Evolutionary conservation across 805 yeast species (phyloP).

Genomic region (Limtongozyma cylindracea): DNA sequence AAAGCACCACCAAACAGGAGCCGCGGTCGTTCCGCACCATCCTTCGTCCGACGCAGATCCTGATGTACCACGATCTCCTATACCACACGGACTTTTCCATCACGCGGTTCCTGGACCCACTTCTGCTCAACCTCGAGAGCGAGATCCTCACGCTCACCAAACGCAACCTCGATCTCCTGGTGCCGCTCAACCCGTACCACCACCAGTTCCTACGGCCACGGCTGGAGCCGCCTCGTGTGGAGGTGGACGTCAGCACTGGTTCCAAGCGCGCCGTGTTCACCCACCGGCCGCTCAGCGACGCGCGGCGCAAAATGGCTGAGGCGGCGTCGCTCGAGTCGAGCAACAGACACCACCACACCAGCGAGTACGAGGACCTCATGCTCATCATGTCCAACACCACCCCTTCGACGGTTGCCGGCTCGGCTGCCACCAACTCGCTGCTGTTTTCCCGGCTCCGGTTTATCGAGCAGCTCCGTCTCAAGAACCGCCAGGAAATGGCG

Average conservation of each 20-base stretch:
- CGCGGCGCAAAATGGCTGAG: no score
- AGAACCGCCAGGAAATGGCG: slow-evolving; percentile 16
- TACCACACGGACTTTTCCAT: slow-evolving; percentile 60
- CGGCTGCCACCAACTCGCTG: slow-evolving; percentile 2
- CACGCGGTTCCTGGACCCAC: slow-evolving; percentile 50
- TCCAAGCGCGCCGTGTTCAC: slow-evolving; percentile 7
- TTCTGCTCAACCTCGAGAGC: slow-evolving; percentile 68
- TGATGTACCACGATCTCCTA: slow-evolving; percentile 66
- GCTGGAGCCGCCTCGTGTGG: slow-evolving; percentile 18
- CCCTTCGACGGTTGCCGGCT: slow-evolving; percentile 2
- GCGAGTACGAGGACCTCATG: slow-evolving; percentile 82
- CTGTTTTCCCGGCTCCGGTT: slow-evolving; percentile 61
- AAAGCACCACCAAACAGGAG: slow-evolving; percentile 6
- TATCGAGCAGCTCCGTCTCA: slow-evolving; percentile 65
- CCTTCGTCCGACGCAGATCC: slow-evolving; percentile 54
- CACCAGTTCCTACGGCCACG: slow-evolving; percentile 23
- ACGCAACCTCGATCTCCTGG: slow-evolving; percentile 51
- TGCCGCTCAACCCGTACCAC: slow-evolving; percentile 43
- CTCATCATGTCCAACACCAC: slow-evolving; percentile 14
- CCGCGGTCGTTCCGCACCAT: slow-evolving; percentile 62
- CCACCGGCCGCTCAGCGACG: slow-evolving; percentile 8
- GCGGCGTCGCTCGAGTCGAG: no score
- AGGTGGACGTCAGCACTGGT: slow-evolving; percentile 10
- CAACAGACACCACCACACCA: slow-evolving; percentile 36
- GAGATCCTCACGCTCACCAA: slow-evolving; percentile 61